Percentiles rank a stretch among this genome's conserved stretches.
phyloP scores from a whole-genome alignment of 2,329 filamentous ascomycete species.

The Microascus cirrosus region DNA sequence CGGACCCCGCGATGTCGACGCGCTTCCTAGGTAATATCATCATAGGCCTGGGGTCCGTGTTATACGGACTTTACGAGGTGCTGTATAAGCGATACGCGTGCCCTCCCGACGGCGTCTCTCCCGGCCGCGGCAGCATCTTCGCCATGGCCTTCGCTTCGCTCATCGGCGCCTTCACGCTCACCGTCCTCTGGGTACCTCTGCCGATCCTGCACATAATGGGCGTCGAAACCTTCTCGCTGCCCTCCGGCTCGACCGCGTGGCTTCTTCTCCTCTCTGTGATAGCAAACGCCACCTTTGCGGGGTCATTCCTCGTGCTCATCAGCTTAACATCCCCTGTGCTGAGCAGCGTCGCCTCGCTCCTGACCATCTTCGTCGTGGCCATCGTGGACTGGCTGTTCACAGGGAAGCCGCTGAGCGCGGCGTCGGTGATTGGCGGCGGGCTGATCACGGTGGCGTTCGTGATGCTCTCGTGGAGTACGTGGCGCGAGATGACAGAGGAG shows the following conservation, averaged over 20 bases:
- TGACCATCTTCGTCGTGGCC: conserved; percentile 96
- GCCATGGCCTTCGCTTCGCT: conserved; percentile 84
- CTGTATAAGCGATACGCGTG: conserved; percentile 90
- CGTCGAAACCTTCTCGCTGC: conserved; percentile 74
- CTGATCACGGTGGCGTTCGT: conserved; percentile 82
- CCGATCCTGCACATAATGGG: conserved; percentile 71
- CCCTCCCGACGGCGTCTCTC: conserved; percentile 76
- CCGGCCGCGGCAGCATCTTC: conserved; percentile 88
- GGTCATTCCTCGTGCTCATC: conserved; percentile 86
- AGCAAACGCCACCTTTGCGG: conserved; percentile 85
- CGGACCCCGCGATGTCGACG: conserved; percentile 37
- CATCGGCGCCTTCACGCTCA: conserved; percentile 77
- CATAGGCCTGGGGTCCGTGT: conserved; percentile 79
- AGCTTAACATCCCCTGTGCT: conserved; percentile 86
- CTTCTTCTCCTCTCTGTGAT: conserved; percentile 72
- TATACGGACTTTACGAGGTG: conserved; percentile 96
- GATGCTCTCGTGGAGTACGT: conserved; percentile 85
- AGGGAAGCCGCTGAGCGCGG: conserved; percentile 60
- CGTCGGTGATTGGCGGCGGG: conserved; percentile 70
- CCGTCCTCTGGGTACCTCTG: conserved; percentile 84
- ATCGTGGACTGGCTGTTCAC: conserved; percentile 82
- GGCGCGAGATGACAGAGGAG: conserved; percentile 84
- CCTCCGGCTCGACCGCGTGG: conserved; percentile 64
- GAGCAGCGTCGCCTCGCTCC: conserved; percentile 79
- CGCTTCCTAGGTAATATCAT: conserved; percentile 79